Conservation (phyloP, 257 asterid species). For the Mitragyna speciosa region DNA sequence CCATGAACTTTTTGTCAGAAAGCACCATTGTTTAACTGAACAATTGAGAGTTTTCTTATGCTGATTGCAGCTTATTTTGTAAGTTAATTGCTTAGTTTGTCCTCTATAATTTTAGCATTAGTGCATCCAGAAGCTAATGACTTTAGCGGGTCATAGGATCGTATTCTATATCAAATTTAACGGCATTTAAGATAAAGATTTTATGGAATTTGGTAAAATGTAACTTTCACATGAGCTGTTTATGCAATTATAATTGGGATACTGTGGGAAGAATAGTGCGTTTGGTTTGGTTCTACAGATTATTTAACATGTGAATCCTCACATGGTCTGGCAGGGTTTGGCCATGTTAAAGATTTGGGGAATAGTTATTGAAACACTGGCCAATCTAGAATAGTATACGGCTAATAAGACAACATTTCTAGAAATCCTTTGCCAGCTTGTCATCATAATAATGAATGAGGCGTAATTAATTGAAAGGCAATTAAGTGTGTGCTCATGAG, state of each 20-base stretch:
- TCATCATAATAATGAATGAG: neutral
- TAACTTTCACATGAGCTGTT: constrained; percentile 16
- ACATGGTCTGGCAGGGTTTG: constrained; percentile 14
- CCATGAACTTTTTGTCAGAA: constrained; percentile 10
- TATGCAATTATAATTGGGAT: neutral
- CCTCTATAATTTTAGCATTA: neutral
- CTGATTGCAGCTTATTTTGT: neutral
- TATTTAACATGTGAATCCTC: constrained; percentile 26
- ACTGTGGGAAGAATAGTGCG: neutral
- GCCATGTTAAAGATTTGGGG: neutral
- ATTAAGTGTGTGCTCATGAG: constrained; percentile 1
- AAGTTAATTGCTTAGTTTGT: neutral
- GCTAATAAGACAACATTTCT: neutral
- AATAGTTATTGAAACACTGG: neutral
- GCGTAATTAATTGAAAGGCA: neutral
- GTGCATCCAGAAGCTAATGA: neutral
- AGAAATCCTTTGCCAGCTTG: neutral
- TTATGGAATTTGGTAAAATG: constrained; percentile 3
- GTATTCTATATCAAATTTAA: neutral
- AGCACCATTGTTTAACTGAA: neutral
- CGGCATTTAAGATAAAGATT: neutral
- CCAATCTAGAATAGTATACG: neutral
- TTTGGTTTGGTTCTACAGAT: neutral
- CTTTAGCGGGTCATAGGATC: neutral
- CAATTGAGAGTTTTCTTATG: neutral